Evolutionary conservation across 2,329 filamentous ascomycete species (phyloP).

Genomic region (Neofusicoccum laricinum): DNA sequence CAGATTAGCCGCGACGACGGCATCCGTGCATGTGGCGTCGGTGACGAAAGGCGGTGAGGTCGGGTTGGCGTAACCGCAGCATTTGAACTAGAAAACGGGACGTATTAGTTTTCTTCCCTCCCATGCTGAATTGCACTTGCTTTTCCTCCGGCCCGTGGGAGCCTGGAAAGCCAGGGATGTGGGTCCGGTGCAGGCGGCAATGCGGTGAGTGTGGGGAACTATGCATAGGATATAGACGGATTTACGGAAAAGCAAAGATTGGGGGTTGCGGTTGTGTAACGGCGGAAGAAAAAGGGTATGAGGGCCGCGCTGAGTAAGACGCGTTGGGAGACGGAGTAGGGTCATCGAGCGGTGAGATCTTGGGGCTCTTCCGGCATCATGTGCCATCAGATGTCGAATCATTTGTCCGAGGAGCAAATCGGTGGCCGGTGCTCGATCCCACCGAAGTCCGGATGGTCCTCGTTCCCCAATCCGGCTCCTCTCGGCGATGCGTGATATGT

Average conservation of each 20-base stretch:
- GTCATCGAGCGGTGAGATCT: neutral
- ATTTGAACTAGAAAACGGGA: constrained; percentile 59
- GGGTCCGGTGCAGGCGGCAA: neutral
- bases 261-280: constrained; percentile 9
- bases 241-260: constrained; percentile 5
- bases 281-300: constrained; percentile 11
- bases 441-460: neutral
- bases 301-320: neutral
- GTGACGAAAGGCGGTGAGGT: constrained; percentile 66
- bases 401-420: neutral
- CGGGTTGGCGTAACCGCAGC: constrained; percentile 76
- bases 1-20: constrained; percentile 67
- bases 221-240: constrained; percentile 4
- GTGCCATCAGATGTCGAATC: constrained; percentile 1
- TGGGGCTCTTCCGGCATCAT: neutral
- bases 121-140: neutral
- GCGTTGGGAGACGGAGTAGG: neutral
- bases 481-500: neutral
- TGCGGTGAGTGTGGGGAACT: constrained; percentile 1
- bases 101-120: constrained; percentile 17
- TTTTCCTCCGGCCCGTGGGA: neutral
- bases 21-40: constrained; percentile 65
- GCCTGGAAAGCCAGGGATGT: neutral
- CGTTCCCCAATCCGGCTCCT: constrained; percentile 1
- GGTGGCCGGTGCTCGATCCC: neutral